Conservation (phyloP, 257 asterid species). For the Solanum sejunctum region DNA sequence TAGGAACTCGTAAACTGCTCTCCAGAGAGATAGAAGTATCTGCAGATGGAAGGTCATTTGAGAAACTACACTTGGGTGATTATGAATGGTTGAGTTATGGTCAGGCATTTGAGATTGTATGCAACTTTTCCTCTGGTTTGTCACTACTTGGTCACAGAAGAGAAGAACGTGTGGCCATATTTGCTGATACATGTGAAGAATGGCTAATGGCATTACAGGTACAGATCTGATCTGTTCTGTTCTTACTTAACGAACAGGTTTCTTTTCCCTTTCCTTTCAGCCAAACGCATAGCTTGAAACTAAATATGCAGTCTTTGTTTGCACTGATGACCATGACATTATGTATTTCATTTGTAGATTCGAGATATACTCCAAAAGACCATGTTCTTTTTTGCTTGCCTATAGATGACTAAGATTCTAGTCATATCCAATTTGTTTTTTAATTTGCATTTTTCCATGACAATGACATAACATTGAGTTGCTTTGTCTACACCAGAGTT, state of each 20-base stretch:
- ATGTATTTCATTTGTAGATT: not conserved
- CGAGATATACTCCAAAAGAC: not conserved
- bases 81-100: slow-evolving; percentile 85
- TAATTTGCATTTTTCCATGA: not conserved
- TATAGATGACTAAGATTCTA: not conserved
- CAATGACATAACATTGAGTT: not conserved
- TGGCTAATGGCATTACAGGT: slow-evolving; percentile 99
- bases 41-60: slow-evolving; percentile 72
- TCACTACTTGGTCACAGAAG: slow-evolving; percentile 76
- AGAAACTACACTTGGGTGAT: slow-evolving; percentile 94
- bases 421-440: slow-evolving; percentile 5
- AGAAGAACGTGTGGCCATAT: slow-evolving; percentile 87
- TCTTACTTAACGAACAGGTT: not conserved
- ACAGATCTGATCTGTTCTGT: not conserved
- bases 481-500: slow-evolving; percentile 42
- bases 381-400: not conserved
- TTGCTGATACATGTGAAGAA: slow-evolving; percentile 93
- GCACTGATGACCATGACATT: not conserved
- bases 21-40: slow-evolving; percentile 56
- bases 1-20: slow-evolving; percentile 72
- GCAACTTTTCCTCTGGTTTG: slow-evolving; percentile 80
- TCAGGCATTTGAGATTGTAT: slow-evolving; percentile 64
- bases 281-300: not conserved
- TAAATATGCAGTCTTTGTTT: not conserved
- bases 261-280: not conserved